Evolutionary conservation across 176 grass and related monocot species (phyloP).

Genomic region (barley (Hordeum vulgare)): DNA sequence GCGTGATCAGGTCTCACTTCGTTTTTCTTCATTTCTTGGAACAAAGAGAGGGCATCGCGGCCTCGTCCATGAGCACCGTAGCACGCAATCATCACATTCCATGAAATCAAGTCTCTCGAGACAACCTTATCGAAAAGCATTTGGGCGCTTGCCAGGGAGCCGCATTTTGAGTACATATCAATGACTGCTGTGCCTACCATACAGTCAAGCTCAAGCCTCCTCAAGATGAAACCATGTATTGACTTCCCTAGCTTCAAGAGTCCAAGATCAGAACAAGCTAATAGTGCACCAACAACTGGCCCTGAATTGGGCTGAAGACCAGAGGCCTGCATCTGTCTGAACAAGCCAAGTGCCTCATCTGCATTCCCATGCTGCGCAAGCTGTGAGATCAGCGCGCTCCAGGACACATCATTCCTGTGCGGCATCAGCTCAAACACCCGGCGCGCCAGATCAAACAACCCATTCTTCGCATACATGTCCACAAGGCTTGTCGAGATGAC

Average conservation of each 20-base stretch:
- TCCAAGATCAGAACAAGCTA: slow-evolving; percentile 41
- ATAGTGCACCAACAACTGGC: slow-evolving; percentile 35
- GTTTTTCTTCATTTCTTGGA: slow-evolving; percentile 36
- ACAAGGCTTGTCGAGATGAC: slow-evolving; percentile 44
- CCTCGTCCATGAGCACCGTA: slow-evolving; percentile 50
- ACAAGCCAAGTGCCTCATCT: slow-evolving; percentile 35
- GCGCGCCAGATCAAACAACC: slow-evolving; percentile 28
- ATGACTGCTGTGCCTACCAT: slow-evolving; percentile 35
- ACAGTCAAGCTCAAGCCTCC: slow-evolving; percentile 31
- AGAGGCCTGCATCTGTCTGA: slow-evolving; percentile 36
- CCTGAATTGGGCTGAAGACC: slow-evolving; percentile 28
- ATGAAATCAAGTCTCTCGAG: slow-evolving; percentile 46
- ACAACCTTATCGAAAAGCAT: slow-evolving; percentile 34
- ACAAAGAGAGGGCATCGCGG: slow-evolving; percentile 33
- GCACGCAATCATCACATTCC: slow-evolving; percentile 61
- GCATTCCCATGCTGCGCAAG: slow-evolving; percentile 38
- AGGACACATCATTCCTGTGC: slow-evolving; percentile 40
- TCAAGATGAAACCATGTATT: slow-evolving; percentile 47
- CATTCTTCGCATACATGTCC: slow-evolving; percentile 46
- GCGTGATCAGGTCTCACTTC: slow-evolving; percentile 38
- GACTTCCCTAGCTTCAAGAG: slow-evolving; percentile 51
- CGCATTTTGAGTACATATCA: slow-evolving; percentile 72
- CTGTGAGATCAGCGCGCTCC: slow-evolving; percentile 39
- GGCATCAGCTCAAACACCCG: slow-evolving; percentile 17
- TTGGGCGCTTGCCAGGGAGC: slow-evolving; percentile 36